A percentile compares a stretch with the other conserved stretches of the same genome.
phyloP scores from a whole-genome alignment of 805 yeast genomes.

The Candida morakotiae region DNA sequence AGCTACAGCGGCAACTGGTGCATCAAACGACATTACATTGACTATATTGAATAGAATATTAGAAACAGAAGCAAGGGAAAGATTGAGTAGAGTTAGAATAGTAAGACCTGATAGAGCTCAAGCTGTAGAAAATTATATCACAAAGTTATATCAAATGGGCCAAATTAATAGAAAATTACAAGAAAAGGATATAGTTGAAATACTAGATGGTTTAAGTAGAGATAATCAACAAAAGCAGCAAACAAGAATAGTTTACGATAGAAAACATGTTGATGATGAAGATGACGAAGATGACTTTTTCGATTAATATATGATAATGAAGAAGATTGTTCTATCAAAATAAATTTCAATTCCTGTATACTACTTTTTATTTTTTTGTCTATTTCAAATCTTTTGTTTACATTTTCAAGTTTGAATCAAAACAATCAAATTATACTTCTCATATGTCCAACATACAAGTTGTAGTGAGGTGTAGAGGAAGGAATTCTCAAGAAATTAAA shows the following conservation, averaged over 20 bases:
- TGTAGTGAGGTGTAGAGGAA: constrained; percentile 51
- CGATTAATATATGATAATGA: too few species aligned
- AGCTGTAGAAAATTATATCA: constrained; percentile 78
- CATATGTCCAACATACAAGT: constrained; percentile 44
- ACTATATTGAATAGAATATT: constrained; percentile 61
- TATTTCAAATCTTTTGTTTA: background rate
- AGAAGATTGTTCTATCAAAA: too few species aligned
- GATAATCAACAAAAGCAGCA: constrained; percentile 57
- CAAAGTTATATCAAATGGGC: constrained; percentile 72
- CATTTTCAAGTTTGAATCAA: too few species aligned
- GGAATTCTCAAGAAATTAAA: constrained; percentile 40
- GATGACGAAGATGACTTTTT: constrained; percentile 23
- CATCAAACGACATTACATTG: background rate
- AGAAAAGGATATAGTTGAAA: constrained; percentile 78
- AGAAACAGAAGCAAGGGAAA: constrained; percentile 80
- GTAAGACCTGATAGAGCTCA: constrained; percentile 90
- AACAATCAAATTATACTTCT: background rate
- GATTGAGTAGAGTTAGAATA: constrained; percentile 79
- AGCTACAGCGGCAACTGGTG: background rate
- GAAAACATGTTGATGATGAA: constrained; percentile 40
- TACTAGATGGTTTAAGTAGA: constrained; percentile 76
- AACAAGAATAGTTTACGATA: constrained; percentile 59
- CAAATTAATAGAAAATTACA: constrained; percentile 68
- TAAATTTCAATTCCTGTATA: too few species aligned
- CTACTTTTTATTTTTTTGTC: background rate